A percentile compares a stretch with the other conserved stretches of the same genome.
Conservation (phyloP, 768 basidiomycete species). For the Myochromella boudieri region DNA sequence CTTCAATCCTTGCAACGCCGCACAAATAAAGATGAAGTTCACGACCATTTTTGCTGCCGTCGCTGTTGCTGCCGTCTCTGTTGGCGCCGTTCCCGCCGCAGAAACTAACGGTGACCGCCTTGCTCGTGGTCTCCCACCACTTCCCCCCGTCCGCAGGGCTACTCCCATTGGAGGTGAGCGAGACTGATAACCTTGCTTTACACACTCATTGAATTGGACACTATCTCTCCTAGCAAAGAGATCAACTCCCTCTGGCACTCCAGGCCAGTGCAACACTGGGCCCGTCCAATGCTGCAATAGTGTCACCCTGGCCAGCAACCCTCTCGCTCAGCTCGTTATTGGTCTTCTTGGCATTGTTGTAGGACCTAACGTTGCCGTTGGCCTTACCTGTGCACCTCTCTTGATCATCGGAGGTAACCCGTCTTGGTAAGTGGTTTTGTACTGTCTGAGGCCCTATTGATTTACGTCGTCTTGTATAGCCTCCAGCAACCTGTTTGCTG, state of each 20-base stretch:
- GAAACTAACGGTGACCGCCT: slow-evolving; percentile 55
- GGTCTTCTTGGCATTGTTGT: slow-evolving; percentile 33
- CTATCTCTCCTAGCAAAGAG: slow-evolving; percentile 27
- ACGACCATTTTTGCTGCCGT: slow-evolving; percentile 37
- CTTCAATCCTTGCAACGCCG: slow-evolving; percentile 15
- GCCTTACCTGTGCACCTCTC: slow-evolving; percentile 36
- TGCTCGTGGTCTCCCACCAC: slow-evolving; percentile 50
- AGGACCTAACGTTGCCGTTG: slow-evolving; percentile 24
- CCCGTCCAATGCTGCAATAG: slow-evolving; percentile 44
- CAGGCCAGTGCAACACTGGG: slow-evolving; percentile 40
- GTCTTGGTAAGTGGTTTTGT: slow-evolving; percentile 27
- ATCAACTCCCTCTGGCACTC: slow-evolving; percentile 32
- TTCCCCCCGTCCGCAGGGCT: slow-evolving; percentile 40
- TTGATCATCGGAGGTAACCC: slow-evolving; percentile 29
- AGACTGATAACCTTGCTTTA: background rate
- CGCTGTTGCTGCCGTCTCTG: slow-evolving; percentile 30
- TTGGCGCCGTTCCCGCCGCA: slow-evolving; percentile 32
- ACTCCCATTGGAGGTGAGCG: slow-evolving; percentile 33
- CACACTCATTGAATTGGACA: background rate
- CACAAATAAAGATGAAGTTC: slow-evolving; percentile 36
- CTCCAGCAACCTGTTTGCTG: slow-evolving; percentile 45
- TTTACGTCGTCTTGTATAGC: slow-evolving; percentile 21
- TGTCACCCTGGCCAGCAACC: slow-evolving; percentile 18
- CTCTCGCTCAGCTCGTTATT: slow-evolving; percentile 17
- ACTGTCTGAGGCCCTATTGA: background rate